A percentile compares a stretch with the other conserved stretches of the same genome.
phyloP scores from a whole-genome alignment of 2,329 filamentous ascomycete species.

The Alternaria conjuncta region DNA sequence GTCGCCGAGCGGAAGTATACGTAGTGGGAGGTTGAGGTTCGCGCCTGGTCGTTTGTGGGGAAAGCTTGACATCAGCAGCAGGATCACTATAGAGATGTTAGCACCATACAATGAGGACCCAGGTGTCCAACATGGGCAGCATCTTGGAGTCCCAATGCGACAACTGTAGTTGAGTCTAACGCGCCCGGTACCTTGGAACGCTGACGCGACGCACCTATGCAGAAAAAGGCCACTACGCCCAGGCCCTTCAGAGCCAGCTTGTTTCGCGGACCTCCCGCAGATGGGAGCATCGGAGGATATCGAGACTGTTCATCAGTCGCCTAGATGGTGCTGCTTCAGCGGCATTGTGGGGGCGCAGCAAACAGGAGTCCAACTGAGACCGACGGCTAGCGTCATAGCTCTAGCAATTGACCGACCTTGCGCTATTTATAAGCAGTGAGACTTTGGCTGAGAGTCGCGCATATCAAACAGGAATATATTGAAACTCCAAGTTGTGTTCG shows the following conservation, averaged over 20 bases:
- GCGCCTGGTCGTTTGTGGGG: slow-evolving; percentile 2
- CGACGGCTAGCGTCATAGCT: slow-evolving; percentile 12
- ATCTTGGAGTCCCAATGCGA: background rate
- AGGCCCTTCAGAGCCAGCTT: slow-evolving; percentile 1
- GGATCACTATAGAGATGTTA: slow-evolving; percentile 13
- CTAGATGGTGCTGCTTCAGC: background rate
- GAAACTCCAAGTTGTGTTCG: background rate
- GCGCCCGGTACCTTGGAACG: background rate
- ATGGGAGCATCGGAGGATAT: slow-evolving; percentile 1
- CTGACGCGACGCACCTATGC: slow-evolving; percentile 8
- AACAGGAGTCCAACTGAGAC: background rate
- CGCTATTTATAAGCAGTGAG: background rate
- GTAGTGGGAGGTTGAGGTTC: slow-evolving; percentile 17
- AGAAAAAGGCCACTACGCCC: slow-evolving; percentile 1
- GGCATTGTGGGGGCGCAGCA: background rate
- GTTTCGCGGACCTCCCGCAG: slow-evolving; percentile 3
- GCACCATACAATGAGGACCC: background rate
- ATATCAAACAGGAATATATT: background rate
- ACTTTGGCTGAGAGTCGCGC: background rate
- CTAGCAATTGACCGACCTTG: slow-evolving; percentile 3
- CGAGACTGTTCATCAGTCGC: background rate
- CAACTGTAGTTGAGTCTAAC: background rate
- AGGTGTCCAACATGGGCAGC: background rate
- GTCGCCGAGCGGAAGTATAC: slow-evolving; percentile 35
- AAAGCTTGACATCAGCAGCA: slow-evolving; percentile 2